Percentiles rank a stretch among this genome's conserved stretches.
These are phyloP conservation scores for Achaetomium macrosporum DNA, from an alignment of 2,329 filamentous ascomycete species.

Conservation along the genomic window DNA sequence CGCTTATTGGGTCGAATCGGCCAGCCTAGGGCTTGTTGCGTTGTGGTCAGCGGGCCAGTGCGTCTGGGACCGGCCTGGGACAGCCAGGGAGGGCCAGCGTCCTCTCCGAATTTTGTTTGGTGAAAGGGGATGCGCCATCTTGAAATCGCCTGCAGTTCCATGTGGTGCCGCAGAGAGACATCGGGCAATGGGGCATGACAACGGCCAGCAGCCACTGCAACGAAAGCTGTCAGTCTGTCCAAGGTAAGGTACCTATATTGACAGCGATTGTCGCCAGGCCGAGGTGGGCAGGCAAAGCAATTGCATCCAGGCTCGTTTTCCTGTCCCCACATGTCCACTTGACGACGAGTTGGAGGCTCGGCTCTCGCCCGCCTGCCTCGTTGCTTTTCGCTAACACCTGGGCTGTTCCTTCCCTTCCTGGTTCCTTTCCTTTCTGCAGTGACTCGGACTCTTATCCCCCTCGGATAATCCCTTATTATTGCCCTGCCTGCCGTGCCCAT, in stretches of 20 bases:
- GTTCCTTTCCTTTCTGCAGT: too few relatives aligned
- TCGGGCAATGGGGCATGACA: conserved; percentile 5
- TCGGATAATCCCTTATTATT: neutral
- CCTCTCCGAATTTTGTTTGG: neutral
- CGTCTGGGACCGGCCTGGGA: conserved; percentile 17
- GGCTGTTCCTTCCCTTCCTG: neutral
- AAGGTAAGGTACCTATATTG: conserved; percentile 12
- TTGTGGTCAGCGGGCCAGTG: conserved; percentile 21
- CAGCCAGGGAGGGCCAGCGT: conserved; percentile 5
- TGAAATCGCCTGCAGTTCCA: neutral
- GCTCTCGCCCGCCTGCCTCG: conserved; percentile 10
- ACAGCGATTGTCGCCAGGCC: conserved; percentile 4
- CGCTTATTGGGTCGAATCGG: conserved; percentile 17
- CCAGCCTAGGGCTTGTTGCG: conserved; percentile 13
- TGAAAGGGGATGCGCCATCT: neutral
- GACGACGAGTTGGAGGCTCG: conserved; percentile 2
- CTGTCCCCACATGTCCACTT: neutral
- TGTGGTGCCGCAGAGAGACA: neutral
- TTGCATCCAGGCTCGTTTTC: neutral
- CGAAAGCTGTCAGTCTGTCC: neutral
- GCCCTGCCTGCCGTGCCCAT: neutral
- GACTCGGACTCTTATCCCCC: too few relatives aligned
- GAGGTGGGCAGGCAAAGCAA: neutral
- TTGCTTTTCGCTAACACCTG: neutral
- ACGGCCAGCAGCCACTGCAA: conserved; percentile 8